Base-by-base conservation (phyloP, 1,284 basidiomycete genomes). In the Ceratobasidium sp. region DNA sequence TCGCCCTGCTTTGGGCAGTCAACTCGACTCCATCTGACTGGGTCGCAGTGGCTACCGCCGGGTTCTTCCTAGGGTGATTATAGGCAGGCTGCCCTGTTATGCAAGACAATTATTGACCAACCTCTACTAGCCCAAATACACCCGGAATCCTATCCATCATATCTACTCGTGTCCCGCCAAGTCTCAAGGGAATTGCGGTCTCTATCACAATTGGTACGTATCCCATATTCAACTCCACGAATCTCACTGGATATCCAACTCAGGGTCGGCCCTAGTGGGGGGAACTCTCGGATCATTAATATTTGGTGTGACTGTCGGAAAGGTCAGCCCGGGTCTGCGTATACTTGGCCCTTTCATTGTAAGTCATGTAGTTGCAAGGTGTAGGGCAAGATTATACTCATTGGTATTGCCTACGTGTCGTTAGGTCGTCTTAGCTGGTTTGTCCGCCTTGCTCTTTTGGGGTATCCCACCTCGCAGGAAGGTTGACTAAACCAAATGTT, bases 181-280 rank as follows among this genome's bases (percentile, higher is more conserved):
- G 33, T 13, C 21, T 60, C 11, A 60, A 60, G 30, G 58, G 33
- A 30, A 60, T 41, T 9, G 58, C 36, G 14, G 47, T 60, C 19
- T 60, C 58, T 2, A 30, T 49, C 33, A 60, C 47, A 16, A 60
- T 60, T 39, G 58, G 58, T 60, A 60, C 11, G 58, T 14, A 36
- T 5, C 4, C 33, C 33, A 36, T 11, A 4, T 11, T 36, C 11
- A 36, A 36, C 4, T 14, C 4, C 8, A 60, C 47, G 4, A 19
- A 9, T 21, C 29, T 36, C 4, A 21, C 47, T 14, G 8, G 25
- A 5, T 16, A 39, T 50, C 7, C 14, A 36, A 36, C 33, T 7
- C 33, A 60, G 58, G 58, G 46, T 41, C 49, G 13, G 58, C 44
- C 8, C 58, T 60, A 1, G 47, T 60, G 13, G 58, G 58, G 1